Conservation (phyloP, 164 flowering plant species). For the Chloranthus sessilifolius region DNA sequence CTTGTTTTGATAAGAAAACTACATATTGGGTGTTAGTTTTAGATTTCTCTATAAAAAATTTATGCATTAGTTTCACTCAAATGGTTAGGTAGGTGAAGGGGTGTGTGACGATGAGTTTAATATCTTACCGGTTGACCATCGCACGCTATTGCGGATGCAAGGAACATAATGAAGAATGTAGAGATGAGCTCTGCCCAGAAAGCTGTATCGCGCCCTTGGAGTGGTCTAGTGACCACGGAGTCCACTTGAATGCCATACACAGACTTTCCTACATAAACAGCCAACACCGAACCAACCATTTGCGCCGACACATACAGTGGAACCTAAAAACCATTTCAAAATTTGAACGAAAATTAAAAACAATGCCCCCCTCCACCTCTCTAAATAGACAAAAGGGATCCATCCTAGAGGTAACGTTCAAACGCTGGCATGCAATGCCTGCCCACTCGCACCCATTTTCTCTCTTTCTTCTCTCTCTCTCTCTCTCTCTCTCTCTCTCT, state of each 20-base stretch:
- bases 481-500: too few species aligned
- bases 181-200: slow-evolving; percentile 74
- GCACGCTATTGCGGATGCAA: slow-evolving; percentile 39
- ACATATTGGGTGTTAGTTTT: too few species aligned
- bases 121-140: slow-evolving; percentile 28
- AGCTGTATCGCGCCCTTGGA: slow-evolving; percentile 43
- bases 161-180: slow-evolving; percentile 57
- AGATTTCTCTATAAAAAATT: too few species aligned
- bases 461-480: too few species aligned
- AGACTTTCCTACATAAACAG: slow-evolving; percentile 39
- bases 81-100: too few species aligned
- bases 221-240: slow-evolving; percentile 47
- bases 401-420: neutral
- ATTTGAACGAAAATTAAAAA: neutral
- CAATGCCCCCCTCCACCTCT: too few species aligned
- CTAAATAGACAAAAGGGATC: neutral
- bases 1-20: too few species aligned
- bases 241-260: slow-evolving; percentile 49
- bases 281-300: slow-evolving; percentile 48
- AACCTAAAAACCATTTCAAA: slow-evolving; percentile 57
- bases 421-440: too few species aligned
- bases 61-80: too few species aligned
- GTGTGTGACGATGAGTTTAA: too few species aligned
- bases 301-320: slow-evolving; percentile 64
- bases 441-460: too few species aligned